Evolutionary conservation across 371 early-diverging fungal genomes (phyloP), one percentile per base, ranked within the genome.

Genomic region (Saksenaea vasiformis): DNA sequence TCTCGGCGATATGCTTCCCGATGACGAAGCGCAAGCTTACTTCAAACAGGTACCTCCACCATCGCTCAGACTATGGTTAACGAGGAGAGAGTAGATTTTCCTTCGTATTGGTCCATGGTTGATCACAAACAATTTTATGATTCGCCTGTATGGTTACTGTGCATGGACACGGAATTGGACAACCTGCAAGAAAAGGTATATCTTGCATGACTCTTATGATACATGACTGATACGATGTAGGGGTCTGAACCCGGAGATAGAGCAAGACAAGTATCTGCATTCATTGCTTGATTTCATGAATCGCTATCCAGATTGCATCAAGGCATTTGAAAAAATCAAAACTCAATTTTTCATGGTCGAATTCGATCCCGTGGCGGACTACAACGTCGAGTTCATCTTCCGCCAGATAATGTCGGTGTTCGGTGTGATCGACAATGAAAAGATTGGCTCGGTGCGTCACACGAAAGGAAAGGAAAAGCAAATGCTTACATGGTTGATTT

Each of bases 321-420:
- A 80, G 54, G 78, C 78, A 15, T 62, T 70, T 36, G 76, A 77
- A 14, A 86, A 83, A 69, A 72, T 79, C 51, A 68, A 80, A 41
- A 54, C 68, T 2, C 65, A 72, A 1, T 89, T 80, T 27, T 85
- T 82, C 64, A 65, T 85, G 58, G 72, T 72, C 1, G 71, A 73
- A 5, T 87, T 89, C 62, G 75, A 86, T 65, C 82, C 85, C 15
- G 43, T 79, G 10, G 47, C 62, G 44, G 87, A 87, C 56, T 78
- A 77, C 43, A 82, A 85, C 51, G 19, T 89, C 4, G 87, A 84
- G 37, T 89, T 87, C 57, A 77, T 89, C 13, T 89, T 87, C 59
- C 74, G 82, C 3, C 79, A 82, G 60, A 64, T 79, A 38, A 68
- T 78, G 70, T 64, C 72, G 1, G 62, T 80, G 15, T 76, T 79